phyloP scores from a whole-genome alignment of 2,329 filamentous ascomycete species.

The Knoxdaviesia capensis region DNA sequence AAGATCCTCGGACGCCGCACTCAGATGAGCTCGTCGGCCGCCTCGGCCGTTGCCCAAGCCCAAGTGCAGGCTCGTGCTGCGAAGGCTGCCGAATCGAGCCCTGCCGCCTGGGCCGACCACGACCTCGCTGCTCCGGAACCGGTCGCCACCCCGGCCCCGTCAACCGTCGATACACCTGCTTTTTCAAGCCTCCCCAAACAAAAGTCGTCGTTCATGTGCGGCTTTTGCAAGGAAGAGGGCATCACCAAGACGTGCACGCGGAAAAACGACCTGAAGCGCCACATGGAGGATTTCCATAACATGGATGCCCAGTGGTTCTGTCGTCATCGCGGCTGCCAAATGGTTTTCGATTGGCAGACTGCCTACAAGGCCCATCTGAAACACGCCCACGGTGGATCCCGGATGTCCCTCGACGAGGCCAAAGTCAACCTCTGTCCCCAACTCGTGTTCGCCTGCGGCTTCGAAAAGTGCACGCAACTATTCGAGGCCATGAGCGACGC shows the following conservation, averaged over 20 bases:
- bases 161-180: neutral
- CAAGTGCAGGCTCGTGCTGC: too few species aligned
- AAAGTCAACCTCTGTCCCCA: slow-evolving; percentile 23
- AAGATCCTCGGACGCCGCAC: slow-evolving; percentile 12
- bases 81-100: slow-evolving; percentile 6
- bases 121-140: slow-evolving; percentile 5
- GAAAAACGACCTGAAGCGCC: slow-evolving; percentile 26
- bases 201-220: slow-evolving; percentile 17
- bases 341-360: slow-evolving; percentile 26
- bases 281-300: slow-evolving; percentile 26
- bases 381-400: slow-evolving; percentile 19
- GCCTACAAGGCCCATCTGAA: slow-evolving; percentile 27
- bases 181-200: slow-evolving; percentile 12
- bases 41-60: slow-evolving; percentile 7
- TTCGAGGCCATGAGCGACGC: slow-evolving; percentile 20
- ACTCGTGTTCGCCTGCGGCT: slow-evolving; percentile 27
- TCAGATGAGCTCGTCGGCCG: slow-evolving; percentile 4
- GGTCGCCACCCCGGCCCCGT: slow-evolving; percentile 3
- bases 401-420: slow-evolving; percentile 20
- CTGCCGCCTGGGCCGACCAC: slow-evolving; percentile 8
- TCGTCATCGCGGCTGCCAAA: slow-evolving; percentile 19
- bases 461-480: slow-evolving; percentile 21
- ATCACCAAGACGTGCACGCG: slow-evolving; percentile 22
- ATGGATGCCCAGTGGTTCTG: slow-evolving; percentile 25
- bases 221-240: slow-evolving; percentile 20